Evolutionary conservation across 495 filamentous ascomycete species (phyloP).

Genomic region (Penicillium cataractarum): DNA sequence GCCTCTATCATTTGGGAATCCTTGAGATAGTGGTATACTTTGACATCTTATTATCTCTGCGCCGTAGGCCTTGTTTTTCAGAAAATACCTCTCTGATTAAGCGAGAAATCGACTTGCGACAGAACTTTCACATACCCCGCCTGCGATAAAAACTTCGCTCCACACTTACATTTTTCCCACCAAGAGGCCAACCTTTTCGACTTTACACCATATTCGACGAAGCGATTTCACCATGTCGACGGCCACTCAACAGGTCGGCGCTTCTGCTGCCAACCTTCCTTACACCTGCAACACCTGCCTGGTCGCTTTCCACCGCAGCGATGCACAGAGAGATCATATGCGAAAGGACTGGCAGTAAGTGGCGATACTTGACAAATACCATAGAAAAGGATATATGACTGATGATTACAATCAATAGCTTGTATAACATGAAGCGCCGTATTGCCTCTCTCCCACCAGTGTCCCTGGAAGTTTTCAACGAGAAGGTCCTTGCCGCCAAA

Average conservation of each 20-base stretch:
- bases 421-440: constrained; percentile 96
- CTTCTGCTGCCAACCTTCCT: constrained; percentile 61
- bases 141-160: constrained; percentile 28
- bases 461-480: constrained; percentile 88
- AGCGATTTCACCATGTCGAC: constrained; percentile 24
- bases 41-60: background rate
- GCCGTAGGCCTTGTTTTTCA: background rate
- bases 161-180: constrained; percentile 20
- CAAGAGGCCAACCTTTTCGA: constrained; percentile 14
- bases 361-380: background rate
- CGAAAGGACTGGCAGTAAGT: constrained; percentile 97
- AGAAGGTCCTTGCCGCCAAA: constrained; percentile 94
- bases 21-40: background rate
- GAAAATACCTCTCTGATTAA: background rate
- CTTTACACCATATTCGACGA: constrained; percentile 8
- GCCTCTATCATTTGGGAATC: background rate
- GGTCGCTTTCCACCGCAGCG: constrained; percentile 90
- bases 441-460: constrained; percentile 91
- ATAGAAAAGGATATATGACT: constrained; percentile 3
- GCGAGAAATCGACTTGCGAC: constrained; percentile 12
- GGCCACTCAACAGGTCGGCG: constrained; percentile 18
- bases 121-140: constrained; percentile 37
- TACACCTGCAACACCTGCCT: constrained; percentile 98
- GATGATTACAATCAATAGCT: constrained; percentile 49
- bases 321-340: constrained; percentile 95